Percentiles rank a stretch among this genome's conserved stretches.
phyloP scores from a whole-genome alignment of 352 stramenopile genomes.

The Phytophthora hybrid region DNA sequence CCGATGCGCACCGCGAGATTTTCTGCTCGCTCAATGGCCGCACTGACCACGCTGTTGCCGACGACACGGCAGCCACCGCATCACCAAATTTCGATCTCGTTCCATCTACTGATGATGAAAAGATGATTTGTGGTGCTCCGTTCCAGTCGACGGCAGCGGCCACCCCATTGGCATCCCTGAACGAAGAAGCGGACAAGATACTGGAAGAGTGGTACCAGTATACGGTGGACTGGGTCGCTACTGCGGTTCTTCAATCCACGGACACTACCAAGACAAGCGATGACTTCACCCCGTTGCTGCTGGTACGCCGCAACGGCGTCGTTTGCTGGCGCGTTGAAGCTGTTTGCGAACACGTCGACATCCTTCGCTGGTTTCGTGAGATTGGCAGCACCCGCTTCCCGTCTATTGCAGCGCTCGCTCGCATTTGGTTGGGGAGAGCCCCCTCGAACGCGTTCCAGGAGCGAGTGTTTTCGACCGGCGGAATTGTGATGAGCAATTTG shows the following conservation, averaged over 20 bases:
- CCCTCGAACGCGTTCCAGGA: conserved; percentile 12
- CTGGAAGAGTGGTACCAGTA: neutral
- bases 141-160: neutral
- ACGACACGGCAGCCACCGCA: neutral
- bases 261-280: neutral
- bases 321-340: neutral
- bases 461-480: conserved; percentile 12
- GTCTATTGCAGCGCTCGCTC: conserved; percentile 3
- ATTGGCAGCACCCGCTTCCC: neutral
- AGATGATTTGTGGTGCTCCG: neutral
- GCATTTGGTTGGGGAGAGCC: conserved; percentile 5
- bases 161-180: neutral
- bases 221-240: neutral
- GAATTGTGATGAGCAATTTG: neutral
- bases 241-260: neutral
- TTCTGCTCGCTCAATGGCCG: neutral
- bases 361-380: conserved; percentile 9
- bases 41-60: neutral
- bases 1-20: neutral
- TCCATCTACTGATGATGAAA: neutral
- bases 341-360: conserved; percentile 2
- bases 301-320: neutral
- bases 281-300: neutral
- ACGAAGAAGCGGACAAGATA: neutral
- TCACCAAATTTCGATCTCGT: neutral